Evolutionary conservation across 208 protist genomes (phyloP), one percentile per base, ranked within the genome.

Genomic region (Trypanosoma cruzi): DNA sequence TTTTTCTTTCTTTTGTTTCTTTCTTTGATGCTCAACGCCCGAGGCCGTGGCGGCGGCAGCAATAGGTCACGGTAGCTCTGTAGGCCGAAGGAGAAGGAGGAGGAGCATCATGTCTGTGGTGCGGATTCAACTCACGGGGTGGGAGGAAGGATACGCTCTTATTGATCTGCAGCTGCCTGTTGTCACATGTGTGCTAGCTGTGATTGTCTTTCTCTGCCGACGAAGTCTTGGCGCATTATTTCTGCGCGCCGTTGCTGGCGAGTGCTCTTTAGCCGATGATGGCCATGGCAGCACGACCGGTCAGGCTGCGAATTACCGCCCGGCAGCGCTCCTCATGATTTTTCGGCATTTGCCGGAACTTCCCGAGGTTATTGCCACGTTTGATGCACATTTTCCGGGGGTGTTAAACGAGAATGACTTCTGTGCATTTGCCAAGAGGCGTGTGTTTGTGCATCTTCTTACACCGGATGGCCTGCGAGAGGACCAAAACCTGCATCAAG

Each of bases 1-100:
- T 48, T n/a, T 56, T 68, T 59, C 40, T 68, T 58, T 37, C 44
- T 58, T 56, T 29, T 48, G 44, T 36, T 26, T 54, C 58, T 32
- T 34, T 46, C 31, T 26, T 32, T 46, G 13, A 10, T 31, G 54
- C 10, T 46, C 32, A 4, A 18, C 13, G 11, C 32, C n/a, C n/a
- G n/a, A n/a, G n/a, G n/a, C n/a, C n/a, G n/a, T n/a, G n/a, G n/a
- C n/a, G n/a, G n/a, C n/a, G n/a, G n/a, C n/a, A n/a, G n/a, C n/a
- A n/a, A n/a, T n/a, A n/a, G n/a, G n/a, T n/a, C n/a, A n/a, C n/a
- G n/a, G n/a, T n/a, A n/a, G n/a, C n/a, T n/a, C n/a, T n/a, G n/a
- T n/a, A n/a, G n/a, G n/a, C n/a, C 24, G 32, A 49, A 26, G 7
- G 13, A 50, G n/a, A 34, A 5, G 7, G 2, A 36, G 44, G 5